Evolutionary conservation across 2,329 filamentous ascomycete species (phyloP).

Genomic region (Keithomyces neogunnii): DNA sequence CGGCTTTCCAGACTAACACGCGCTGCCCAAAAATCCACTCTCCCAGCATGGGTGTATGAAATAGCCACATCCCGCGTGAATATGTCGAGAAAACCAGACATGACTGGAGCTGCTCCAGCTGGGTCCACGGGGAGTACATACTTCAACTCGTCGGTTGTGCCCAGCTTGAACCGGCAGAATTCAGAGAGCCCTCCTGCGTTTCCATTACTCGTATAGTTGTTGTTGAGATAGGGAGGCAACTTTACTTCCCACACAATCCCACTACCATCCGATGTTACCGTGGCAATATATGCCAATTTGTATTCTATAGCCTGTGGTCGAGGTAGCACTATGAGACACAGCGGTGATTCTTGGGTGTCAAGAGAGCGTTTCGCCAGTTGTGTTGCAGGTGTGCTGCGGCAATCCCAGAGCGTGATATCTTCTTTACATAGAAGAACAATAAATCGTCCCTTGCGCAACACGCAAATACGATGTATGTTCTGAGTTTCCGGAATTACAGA

Average conservation of each 20-base stretch:
- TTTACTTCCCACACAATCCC: slow-evolving; percentile 75
- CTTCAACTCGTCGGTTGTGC: slow-evolving; percentile 47
- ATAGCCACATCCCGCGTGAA: slow-evolving; percentile 82
- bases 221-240: slow-evolving; percentile 41
- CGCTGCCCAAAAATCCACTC: slow-evolving; percentile 79
- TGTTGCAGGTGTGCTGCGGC: slow-evolving; percentile 48
- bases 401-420: slow-evolving; percentile 72
- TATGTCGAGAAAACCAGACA: slow-evolving; percentile 73
- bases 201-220: slow-evolving; percentile 11
- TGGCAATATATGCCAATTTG: slow-evolving; percentile 64
- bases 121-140: slow-evolving; percentile 79
- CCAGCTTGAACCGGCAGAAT: slow-evolving; percentile 64
- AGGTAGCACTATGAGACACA: slow-evolving; percentile 73
- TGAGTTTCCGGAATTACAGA: slow-evolving; percentile 59
- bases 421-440: slow-evolving; percentile 71
- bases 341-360: slow-evolving; percentile 56
- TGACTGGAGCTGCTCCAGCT: slow-evolving; percentile 62
- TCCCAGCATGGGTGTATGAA: slow-evolving; percentile 68
- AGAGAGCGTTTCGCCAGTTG: slow-evolving; percentile 47
- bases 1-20: slow-evolving; percentile 53
- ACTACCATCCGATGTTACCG: slow-evolving; percentile 67
- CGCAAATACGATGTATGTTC: slow-evolving; percentile 71
- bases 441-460: slow-evolving; percentile 69
- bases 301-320: slow-evolving; percentile 46
- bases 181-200: slow-evolving; percentile 39